These are phyloP conservation scores for Fusarium lyarnte DNA, from an alignment of 2,329 filamentous ascomycete genomes.

Conservation along the genomic window DNA sequence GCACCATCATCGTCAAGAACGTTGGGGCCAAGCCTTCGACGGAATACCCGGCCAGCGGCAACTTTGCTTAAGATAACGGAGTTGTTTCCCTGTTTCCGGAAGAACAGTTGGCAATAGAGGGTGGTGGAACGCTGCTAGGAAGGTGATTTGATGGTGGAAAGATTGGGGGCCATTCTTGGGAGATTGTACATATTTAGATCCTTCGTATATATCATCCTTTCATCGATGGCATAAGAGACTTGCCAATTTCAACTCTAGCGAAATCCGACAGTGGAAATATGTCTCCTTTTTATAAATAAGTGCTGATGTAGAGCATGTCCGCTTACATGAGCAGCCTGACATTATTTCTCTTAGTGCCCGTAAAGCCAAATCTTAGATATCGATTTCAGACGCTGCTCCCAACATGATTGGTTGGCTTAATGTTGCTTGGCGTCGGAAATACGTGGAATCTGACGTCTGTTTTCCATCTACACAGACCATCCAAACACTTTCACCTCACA, in stretches of 20 bases:
- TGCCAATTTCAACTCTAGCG: not conserved
- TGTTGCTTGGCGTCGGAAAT: not conserved
- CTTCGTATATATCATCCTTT: not conserved
- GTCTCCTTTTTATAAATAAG: not conserved
- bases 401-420: not conserved
- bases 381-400: not conserved
- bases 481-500: conserved; percentile 1
- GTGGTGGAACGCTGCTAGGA: not conserved
- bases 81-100: fast-evolving
- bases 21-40: conserved; percentile 54
- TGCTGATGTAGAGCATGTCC: not conserved
- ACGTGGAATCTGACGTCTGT: not conserved
- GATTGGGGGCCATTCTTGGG: not conserved
- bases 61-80: conserved; percentile 39
- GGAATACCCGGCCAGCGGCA: conserved; percentile 43
- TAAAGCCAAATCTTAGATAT: not conserved
- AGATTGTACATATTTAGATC: not conserved
- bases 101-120: not conserved
- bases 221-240: not conserved
- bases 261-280: not conserved
- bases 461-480: not conserved
- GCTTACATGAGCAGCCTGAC: not conserved
- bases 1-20: conserved; percentile 60
- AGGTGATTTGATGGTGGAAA: not conserved
- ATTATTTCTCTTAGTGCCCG: not conserved